Base-by-base conservation (phyloP, 2,329 filamentous ascomycete species). In the Ceratocystis destructans region DNA sequence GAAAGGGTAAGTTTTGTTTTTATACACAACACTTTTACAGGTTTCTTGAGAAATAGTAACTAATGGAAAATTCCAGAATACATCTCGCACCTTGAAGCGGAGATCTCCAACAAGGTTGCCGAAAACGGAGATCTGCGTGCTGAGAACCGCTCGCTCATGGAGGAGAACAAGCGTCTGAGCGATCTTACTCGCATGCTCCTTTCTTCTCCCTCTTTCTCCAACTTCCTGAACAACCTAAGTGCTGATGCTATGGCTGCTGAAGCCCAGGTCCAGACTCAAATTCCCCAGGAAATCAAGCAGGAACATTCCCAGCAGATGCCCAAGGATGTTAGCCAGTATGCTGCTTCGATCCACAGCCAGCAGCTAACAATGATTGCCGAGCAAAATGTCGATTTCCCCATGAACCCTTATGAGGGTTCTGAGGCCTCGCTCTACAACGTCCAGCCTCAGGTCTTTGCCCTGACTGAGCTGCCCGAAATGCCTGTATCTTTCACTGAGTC, bases 21-120 rank as follows among this genome's bases (percentile, higher is more conserved):
- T 8, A 28, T 12, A 25, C n/a, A 20, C 20, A 4, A 8, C 2
- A 53, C 6, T 15, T 53, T 8, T 12, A 28, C 7, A 2, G 2
- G 46, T 22, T 53, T 53, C 3, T 7, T 22, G 55, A 12, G 37
- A 57, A 20, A 46, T 22, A 61, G 65, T 48, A 46, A 68, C 83
- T 89, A 81, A 41, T 31, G 7, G 1, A 10, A 15, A 57, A 55
- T 12, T 53, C 72, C 72, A 97, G 94, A 97, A 82, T 97, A 97
- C 79, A 97, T 99, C 73, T 84, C 85, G 69, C 92, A 97, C 76
- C 88, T 99, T 17, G 94, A 99, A 79, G 81, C 83, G 69, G 93
- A 97, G 75, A 88, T 96, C 71, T 87, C 90, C 65, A 81, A 80
- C 72, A 95, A 94, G 78, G 86, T 87, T 50, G 88, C 87, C 70